Evolutionary conservation across 2,329 filamentous ascomycete species (phyloP).

Genomic region (Trichoderma oligosporum): DNA sequence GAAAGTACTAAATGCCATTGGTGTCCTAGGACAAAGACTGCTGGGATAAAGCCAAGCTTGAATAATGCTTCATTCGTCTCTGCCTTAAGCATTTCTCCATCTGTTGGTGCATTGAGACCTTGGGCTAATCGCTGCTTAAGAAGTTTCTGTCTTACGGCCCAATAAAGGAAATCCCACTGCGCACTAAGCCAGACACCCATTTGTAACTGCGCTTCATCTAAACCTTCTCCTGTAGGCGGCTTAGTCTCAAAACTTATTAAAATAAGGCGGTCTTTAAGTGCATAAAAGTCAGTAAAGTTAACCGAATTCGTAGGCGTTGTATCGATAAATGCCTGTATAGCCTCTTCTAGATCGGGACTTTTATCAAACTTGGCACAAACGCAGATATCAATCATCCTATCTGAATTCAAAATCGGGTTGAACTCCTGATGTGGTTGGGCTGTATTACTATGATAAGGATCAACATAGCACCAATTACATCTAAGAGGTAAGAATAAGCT

Average conservation of each 20-base stretch:
- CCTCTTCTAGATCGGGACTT: too few species aligned
- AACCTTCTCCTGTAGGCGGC: background rate
- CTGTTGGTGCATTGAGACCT: background rate
- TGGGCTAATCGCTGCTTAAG: background rate
- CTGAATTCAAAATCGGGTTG: too few species aligned
- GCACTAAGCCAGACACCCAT: background rate
- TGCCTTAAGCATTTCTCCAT: background rate
- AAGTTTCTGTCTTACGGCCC: background rate
- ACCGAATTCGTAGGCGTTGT: too few species aligned
- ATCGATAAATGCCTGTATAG: too few species aligned
- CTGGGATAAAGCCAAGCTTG: background rate
- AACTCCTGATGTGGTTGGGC: too few species aligned
- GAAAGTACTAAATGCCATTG: background rate
- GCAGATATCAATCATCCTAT: too few species aligned
- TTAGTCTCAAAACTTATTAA: background rate
- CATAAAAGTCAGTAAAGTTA: too few species aligned
- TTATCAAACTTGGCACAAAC: too few species aligned
- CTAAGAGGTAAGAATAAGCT: background rate
- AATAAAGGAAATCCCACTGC: background rate
- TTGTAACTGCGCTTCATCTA: background rate
- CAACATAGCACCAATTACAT: too few species aligned
- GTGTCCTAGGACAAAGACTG: background rate
- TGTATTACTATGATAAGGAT: too few species aligned
- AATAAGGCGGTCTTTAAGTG: background rate
- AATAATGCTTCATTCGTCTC: background rate